A percentile compares a stretch with the other conserved stretches of the same genome.
Conservation (phyloP, 306 rosid genomes). For the Quillaja saponaria region DNA sequence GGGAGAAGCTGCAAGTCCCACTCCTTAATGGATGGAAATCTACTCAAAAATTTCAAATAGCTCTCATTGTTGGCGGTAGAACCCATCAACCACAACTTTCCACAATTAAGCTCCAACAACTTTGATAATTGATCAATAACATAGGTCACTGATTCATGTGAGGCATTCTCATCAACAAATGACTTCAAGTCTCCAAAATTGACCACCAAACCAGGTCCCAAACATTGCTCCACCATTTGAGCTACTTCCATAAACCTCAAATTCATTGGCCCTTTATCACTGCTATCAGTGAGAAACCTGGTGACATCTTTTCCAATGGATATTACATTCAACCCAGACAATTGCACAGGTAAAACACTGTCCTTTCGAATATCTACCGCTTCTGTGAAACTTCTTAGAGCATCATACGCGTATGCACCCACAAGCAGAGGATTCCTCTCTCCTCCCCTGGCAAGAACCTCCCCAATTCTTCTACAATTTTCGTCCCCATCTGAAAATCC, state of each 20-base stretch:
- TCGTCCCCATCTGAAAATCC: constrained; percentile 41
- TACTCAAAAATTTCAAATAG: constrained; percentile 67
- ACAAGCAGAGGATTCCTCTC: constrained; percentile 82
- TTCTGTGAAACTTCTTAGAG: constrained; percentile 52
- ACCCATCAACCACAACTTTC: constrained; percentile 73
- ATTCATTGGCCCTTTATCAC: constrained; percentile 31
- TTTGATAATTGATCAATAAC: constrained; percentile 51
- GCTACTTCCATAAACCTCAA: constrained; percentile 47
- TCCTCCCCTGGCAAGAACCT: constrained; percentile 49
- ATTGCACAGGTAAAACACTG: constrained; percentile 53
- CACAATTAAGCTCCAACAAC: constrained; percentile 50
- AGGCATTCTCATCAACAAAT: constrained; percentile 40
- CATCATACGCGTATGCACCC: constrained; percentile 68
- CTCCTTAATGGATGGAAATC: constrained; percentile 70
- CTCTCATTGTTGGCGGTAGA: constrained; percentile 70
- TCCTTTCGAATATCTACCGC: constrained; percentile 48
- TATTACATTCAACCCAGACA: constrained; percentile 50
- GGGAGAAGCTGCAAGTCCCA: constrained; percentile 90
- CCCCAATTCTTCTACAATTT: constrained; percentile 67
- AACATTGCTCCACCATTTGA: constrained; percentile 38
- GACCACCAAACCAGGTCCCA: constrained; percentile 68
- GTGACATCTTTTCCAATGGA: constrained; percentile 53
- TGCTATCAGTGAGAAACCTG: constrained; percentile 33
- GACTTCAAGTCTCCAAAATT: constrained; percentile 77
- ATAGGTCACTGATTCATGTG: constrained; percentile 34